phyloP scores from a whole-genome alignment of 768 basidiomycete species.

The Trametes maxima region DNA sequence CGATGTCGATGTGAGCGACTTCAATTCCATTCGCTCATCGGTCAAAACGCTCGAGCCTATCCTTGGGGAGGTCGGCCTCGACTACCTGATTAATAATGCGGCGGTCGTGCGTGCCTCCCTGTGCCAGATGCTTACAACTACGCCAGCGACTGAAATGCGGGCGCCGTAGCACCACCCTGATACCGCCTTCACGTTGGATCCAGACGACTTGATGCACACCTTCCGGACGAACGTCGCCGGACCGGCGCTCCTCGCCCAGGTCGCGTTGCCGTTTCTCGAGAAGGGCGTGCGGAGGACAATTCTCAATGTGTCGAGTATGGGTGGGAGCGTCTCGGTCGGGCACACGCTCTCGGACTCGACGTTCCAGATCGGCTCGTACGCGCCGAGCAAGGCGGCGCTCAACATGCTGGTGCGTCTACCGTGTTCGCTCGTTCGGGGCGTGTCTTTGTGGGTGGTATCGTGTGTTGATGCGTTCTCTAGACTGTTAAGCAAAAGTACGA shows the following conservation, averaged over 20 bases:
- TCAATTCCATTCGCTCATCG: constrained; percentile 30
- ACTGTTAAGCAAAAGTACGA: constrained; percentile 40
- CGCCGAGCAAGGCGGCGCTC: constrained; percentile 40
- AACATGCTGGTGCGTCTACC: constrained; percentile 41
- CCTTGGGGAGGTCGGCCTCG: constrained; percentile 34
- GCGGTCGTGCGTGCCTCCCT: not conserved
- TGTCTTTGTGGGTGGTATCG: not conserved
- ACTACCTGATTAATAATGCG: constrained; percentile 43
- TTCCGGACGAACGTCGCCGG: constrained; percentile 13
- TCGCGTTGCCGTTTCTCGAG: constrained; percentile 11
- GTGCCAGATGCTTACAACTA: not conserved
- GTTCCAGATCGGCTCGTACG: constrained; percentile 32
- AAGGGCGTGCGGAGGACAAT: constrained; percentile 7
- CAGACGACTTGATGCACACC: not conserved
- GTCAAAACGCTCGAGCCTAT: constrained; percentile 26
- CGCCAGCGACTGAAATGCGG: not conserved
- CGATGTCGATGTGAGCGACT: constrained; percentile 33
- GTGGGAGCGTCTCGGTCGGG: constrained; percentile 36
- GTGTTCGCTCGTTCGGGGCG: not conserved
- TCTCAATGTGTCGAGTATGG: constrained; percentile 24
- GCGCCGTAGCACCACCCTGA: not conserved
- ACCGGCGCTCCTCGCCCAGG: constrained; percentile 7
- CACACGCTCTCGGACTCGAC: constrained; percentile 18
- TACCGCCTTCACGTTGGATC: constrained; percentile 3
- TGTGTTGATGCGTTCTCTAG: constrained; percentile 15